Percentiles rank a stretch among this genome's conserved stretches.
phyloP scores from a whole-genome alignment of 768 basidiomycete species.

The Trametes gibbosa region DNA sequence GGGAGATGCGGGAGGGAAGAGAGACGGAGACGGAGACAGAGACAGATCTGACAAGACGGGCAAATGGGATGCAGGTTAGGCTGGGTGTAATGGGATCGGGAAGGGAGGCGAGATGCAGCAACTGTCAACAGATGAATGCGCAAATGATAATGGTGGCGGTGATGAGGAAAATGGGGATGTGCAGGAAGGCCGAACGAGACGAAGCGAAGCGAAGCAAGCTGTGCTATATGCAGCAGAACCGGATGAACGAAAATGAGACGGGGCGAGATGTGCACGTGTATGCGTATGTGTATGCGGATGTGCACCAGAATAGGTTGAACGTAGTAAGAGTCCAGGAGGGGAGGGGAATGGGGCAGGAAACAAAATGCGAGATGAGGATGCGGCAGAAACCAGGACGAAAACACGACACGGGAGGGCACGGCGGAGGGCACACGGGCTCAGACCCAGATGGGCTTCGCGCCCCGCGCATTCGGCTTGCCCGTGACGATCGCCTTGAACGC shows the following conservation, averaged over 20 bases:
- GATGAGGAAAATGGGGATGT: background rate
- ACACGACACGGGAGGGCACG: background rate
- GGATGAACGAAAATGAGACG: background rate
- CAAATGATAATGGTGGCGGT: background rate
- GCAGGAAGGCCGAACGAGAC: slow-evolving; percentile 4
- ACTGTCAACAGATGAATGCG: background rate
- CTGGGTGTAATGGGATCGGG: background rate
- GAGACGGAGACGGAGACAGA: no score
- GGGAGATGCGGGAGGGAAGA: slow-evolving; percentile 11
- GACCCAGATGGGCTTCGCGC: slow-evolving; percentile 15
- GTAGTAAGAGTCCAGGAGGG: no score
- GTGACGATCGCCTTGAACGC: slow-evolving; percentile 79
- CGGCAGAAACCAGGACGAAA: background rate
- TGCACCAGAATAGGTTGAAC: background rate
- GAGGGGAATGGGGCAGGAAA: background rate
- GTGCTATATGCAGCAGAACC: background rate
- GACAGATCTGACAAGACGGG: no score
- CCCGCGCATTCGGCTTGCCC: slow-evolving; percentile 37
- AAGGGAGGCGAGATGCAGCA: background rate
- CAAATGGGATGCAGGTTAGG: background rate
- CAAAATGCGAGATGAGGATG: background rate
- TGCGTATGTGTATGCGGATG: background rate
- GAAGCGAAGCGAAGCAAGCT: background rate
- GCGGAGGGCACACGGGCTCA: background rate
- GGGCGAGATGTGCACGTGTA: background rate